Base-by-base conservation (phyloP, 805 yeast genomes). In the Suhomyces pyralidae region DNA sequence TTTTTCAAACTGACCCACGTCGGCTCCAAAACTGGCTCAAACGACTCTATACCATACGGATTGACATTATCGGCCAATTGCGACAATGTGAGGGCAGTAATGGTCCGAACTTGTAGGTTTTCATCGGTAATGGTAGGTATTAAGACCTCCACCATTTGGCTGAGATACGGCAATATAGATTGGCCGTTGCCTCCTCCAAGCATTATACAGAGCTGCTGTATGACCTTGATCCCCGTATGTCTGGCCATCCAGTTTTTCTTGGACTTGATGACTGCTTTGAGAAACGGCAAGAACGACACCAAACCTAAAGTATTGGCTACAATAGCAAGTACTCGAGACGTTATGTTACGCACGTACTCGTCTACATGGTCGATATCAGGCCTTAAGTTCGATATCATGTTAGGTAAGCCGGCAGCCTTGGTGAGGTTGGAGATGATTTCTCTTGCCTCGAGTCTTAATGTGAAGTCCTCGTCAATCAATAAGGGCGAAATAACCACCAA, bases 41-140 rank as follows among this genome's bases (percentile, higher is more conserved):
- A 92, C 0, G 93, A 83, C 60, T 90, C 97, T 51, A 89, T 86
- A 45, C 98, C 99, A 68, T 87, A 90, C 0, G 98, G 98, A 20
- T 82, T 76, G 3, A 90, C 81, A 7, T 89, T 84, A 48, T 88
- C 92, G 0, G 97, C 97, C 32, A 93, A 67, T 1, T 85, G 80
- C 0, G 92, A 73, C 1, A 92, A 62, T 0, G 97, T 84, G 34
- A 78, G 71, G 0, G 96, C 96, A 0, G 96, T 77, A 10, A 84
- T 77, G 2, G 81, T 80, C 51, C 96, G 74, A 0, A 91, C 87
- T 44, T 80, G 83, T 10, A 82, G 63, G 52, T 86, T 85, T 48
- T 84, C 89, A 68, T 90, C 97, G 0, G 73, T 70, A 15, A 93
- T 60, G 0, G 86, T 81, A 1, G 79, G 80, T 1, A 70, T 65